phyloP scores from a whole-genome alignment of 2,329 filamentous ascomycete species.

The Fusarium anthophilum region DNA sequence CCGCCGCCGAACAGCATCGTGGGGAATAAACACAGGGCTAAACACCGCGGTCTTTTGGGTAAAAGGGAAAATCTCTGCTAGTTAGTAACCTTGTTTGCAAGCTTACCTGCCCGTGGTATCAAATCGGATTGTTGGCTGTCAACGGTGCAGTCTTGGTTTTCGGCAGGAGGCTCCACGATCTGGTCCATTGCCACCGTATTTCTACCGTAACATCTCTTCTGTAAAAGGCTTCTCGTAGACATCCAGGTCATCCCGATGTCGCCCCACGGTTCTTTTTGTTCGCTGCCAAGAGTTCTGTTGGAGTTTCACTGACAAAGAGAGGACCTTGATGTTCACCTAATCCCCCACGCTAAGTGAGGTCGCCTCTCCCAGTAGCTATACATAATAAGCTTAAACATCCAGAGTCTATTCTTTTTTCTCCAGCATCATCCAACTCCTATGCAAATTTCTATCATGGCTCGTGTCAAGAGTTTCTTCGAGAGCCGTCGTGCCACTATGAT shows the following conservation, averaged over 20 bases:
- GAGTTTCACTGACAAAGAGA: constrained; percentile 24
- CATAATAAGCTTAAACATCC: constrained; percentile 3
- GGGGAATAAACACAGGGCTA: not conserved
- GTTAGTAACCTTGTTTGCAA: constrained; percentile 13
- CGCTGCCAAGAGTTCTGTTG: not conserved
- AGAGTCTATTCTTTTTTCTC: not conserved
- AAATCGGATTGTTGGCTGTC: not conserved
- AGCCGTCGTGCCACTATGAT: constrained; percentile 18
- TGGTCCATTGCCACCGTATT: not conserved
- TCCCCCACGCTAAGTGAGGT: constrained; percentile 7
- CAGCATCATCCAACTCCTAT: not conserved
- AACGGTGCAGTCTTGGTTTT: not conserved
- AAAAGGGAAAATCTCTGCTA: not conserved
- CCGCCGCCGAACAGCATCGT: not conserved
- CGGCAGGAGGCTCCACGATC: constrained; percentile 4
- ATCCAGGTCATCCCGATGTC: constrained; percentile 13
- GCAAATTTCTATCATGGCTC: constrained; percentile 24
- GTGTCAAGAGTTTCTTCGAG: constrained; percentile 13
- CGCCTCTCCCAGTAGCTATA: not conserved
- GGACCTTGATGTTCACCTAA: constrained; percentile 31
- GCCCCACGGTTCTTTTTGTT: constrained; percentile 16
- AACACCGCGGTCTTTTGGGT: not conserved
- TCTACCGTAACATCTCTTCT: not conserved
- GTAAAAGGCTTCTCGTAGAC: not conserved
- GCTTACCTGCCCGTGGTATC: not conserved